Evolutionary conservation across 768 basidiomycete genomes (phyloP).

Genomic region (Tricholoma saponaceum): DNA sequence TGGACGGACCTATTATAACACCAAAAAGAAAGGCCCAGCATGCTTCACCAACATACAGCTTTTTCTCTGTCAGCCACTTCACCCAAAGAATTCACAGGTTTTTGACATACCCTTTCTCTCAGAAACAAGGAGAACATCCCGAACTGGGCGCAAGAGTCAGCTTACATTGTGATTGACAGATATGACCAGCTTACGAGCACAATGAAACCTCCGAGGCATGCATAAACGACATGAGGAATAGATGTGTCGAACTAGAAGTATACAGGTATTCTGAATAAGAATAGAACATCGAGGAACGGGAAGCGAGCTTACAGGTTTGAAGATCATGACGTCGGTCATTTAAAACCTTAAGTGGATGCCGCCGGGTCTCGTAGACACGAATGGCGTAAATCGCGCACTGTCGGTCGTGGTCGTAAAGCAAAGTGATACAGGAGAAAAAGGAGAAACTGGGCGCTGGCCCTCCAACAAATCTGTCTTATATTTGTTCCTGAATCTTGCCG

Average conservation of each 20-base stretch:
- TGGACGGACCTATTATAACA: constrained; percentile 71
- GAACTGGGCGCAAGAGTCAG: constrained; percentile 49
- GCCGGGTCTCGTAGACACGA: constrained; percentile 4
- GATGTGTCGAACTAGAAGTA: constrained; percentile 56
- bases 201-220: constrained; percentile 77
- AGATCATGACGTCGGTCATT: constrained; percentile 36
- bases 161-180: background rate
- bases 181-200: constrained; percentile 53
- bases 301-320: constrained; percentile 41
- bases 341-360: constrained; percentile 1
- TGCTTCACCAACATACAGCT: constrained; percentile 95
- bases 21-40: constrained; percentile 94
- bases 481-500: constrained; percentile 18
- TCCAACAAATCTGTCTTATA: constrained; percentile 15
- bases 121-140: constrained; percentile 94
- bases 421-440: constrained; percentile 4
- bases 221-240: constrained; percentile 72
- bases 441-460: constrained; percentile 2
- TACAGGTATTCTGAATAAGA: background rate
- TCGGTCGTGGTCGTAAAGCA: background rate
- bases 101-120: constrained; percentile 67
- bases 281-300: background rate
- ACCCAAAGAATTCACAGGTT: background rate
- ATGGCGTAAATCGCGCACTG: constrained; percentile 19
- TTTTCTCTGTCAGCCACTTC: constrained; percentile 1